phyloP scores from a whole-genome alignment of 2,329 filamentous ascomycete species.

The Colletotrichum caudatum region DNA sequence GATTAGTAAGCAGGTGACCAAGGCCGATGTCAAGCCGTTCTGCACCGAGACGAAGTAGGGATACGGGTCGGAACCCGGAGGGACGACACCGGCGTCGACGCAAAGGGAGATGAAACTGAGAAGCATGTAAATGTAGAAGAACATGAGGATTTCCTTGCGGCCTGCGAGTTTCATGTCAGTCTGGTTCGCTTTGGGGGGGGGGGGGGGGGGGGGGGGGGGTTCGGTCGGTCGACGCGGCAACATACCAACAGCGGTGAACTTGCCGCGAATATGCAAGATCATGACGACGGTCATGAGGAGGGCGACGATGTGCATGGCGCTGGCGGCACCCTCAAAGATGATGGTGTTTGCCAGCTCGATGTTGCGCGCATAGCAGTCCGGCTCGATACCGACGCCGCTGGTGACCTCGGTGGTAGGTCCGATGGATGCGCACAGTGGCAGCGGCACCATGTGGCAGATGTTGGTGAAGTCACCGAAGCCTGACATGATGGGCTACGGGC shows the following conservation, averaged over 20 bases:
- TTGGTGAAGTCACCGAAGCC: constrained; percentile 91
- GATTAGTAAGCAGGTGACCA: constrained; percentile 90
- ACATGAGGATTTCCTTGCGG: constrained; percentile 80
- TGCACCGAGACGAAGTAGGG: constrained; percentile 94
- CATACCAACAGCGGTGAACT: constrained; percentile 97
- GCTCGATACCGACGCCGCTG: constrained; percentile 81
- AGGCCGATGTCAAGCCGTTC: constrained; percentile 84
- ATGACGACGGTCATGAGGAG: constrained; percentile 95
- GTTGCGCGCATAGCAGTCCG: constrained; percentile 92
- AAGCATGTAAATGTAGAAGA: constrained; percentile 97
- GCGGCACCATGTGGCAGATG: constrained; percentile 85
- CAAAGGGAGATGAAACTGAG: constrained; percentile 89
- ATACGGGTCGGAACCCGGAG: constrained; percentile 82
- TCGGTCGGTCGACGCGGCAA: constrained; percentile 31
- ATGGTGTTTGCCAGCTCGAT: constrained; percentile 98
- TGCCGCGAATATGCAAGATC: constrained; percentile 95
- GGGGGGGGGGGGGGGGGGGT: background rate
- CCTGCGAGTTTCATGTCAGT: constrained; percentile 52
- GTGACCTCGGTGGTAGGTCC: constrained; percentile 79
- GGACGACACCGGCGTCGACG: constrained; percentile 92
- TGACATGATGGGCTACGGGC: constrained; percentile 65
- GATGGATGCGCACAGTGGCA: constrained; percentile 89
- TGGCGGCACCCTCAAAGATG: constrained; percentile 94
- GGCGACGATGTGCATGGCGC: constrained; percentile 91
- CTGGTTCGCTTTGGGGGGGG: background rate